A percentile compares a stretch with the other conserved stretches of the same genome.
phyloP scores from a whole-genome alignment of 495 filamentous ascomycete species.

The Penicillium pulvis region DNA sequence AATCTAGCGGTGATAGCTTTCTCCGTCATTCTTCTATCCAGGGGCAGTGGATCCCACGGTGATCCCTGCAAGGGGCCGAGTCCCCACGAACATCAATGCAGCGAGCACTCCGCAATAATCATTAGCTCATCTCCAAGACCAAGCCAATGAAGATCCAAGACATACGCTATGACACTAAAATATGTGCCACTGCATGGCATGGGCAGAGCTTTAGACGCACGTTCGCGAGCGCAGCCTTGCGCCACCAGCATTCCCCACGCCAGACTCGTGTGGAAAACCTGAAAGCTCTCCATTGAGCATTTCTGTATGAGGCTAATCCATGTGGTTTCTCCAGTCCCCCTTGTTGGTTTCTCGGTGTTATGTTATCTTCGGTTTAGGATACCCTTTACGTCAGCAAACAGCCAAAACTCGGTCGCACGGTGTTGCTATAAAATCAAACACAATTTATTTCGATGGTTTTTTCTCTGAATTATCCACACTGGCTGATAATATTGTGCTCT shows the following conservation, averaged over 20 bases:
- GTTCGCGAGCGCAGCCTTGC: neutral
- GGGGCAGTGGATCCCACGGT: constrained; percentile 1
- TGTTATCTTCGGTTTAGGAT: neutral
- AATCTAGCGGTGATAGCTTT: neutral
- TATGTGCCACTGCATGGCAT: neutral
- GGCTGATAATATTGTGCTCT: too few relatives aligned
- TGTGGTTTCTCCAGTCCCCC: neutral
- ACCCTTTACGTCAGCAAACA: neutral
- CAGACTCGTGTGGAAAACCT: neutral
- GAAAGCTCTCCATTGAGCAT: neutral
- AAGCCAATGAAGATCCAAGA: neutral
- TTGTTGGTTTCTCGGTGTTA: too few relatives aligned
- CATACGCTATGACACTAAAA: neutral
- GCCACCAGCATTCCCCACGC: neutral
- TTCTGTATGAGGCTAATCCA: constrained; percentile 2
- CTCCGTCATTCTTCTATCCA: neutral
- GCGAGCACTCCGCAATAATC: neutral
- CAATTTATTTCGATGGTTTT: too few relatives aligned
- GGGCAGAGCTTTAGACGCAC: neutral
- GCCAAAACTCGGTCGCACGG: neutral
- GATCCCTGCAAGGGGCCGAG: constrained; percentile 3
- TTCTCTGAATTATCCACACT: too few relatives aligned
- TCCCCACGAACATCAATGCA: neutral
- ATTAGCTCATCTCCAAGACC: neutral
- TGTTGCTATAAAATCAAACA: neutral